Percentiles rank a stretch among this genome's conserved stretches.
These are phyloP conservation scores for Thelonectria blattea DNA, from an alignment of 2,329 filamentous ascomycete genomes.

Conservation along the genomic window DNA sequence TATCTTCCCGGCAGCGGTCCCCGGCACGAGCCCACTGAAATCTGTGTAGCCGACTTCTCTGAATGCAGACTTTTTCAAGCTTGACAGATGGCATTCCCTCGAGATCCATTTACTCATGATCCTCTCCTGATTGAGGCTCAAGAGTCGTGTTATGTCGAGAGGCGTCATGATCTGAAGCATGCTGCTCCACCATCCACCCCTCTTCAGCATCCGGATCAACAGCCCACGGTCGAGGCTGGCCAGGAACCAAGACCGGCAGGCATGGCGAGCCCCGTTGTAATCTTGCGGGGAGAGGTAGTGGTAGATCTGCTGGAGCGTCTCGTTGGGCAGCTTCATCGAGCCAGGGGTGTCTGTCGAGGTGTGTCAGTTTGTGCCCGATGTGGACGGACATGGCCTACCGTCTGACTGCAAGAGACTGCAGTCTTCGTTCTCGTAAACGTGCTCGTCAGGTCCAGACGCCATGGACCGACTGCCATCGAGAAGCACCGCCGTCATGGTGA, in stretches of 20 bases:
- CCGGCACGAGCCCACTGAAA: conserved; percentile 43
- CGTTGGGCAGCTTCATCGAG: conserved; percentile 42
- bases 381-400: conserved; percentile 9
- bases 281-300: conserved; percentile 42
- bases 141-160: conserved; percentile 22
- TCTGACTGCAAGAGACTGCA: conserved; percentile 8
- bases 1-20: conserved; percentile 32
- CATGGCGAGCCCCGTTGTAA: conserved; percentile 66
- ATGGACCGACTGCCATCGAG: conserved; percentile 22
- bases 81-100: conserved; percentile 45
- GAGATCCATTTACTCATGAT: conserved; percentile 50
- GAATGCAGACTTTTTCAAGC: conserved; percentile 37
- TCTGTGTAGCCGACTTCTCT: conserved; percentile 43
- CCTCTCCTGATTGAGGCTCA: conserved; percentile 37
- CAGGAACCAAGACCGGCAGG: conserved; percentile 65
- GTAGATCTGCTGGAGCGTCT: conserved; percentile 48
- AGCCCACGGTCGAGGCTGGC: conserved; percentile 59
- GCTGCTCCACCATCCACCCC: conserved; percentile 60
- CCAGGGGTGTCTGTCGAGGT: conserved; percentile 19
- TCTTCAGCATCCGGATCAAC: conserved; percentile 58
- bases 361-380: not conserved
- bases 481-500: conserved; percentile 29
- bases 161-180: conserved; percentile 37
- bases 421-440: conserved; percentile 18
- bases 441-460: conserved; percentile 19